Base-by-base conservation (phyloP, 2,329 filamentous ascomycete species). In the Byssochlamys sp. region DNA sequence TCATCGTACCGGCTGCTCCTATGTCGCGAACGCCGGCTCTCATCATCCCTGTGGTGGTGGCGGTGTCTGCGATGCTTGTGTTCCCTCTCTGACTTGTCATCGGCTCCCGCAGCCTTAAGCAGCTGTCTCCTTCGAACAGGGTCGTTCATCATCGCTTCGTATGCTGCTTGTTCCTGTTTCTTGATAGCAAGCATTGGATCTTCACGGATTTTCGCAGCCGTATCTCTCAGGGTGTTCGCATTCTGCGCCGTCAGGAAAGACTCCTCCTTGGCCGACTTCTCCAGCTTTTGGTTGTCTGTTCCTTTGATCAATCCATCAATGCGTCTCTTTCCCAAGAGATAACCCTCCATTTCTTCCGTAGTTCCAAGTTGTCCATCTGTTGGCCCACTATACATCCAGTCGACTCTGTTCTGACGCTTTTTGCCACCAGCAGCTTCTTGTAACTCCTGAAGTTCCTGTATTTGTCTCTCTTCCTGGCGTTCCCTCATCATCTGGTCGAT, bases 311-410 rank as follows among this genome's bases (percentile, higher is more conserved):
- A 80, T 11, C 86, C 85, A 77, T 97, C 92, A 70, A 99, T 92
- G 58, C 91, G 83, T 58, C 94, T 82, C 78, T 96, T 97, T 55
- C 94, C 94, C 12, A 99, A 80, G 1, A 99, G 76, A 71, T 95
- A 99, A 3, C 89, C 90, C 69, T 99, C 94, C 76, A 90, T 91
- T 75, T 97, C 94, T 72, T 96, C 92, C 0, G 76, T 84, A 45
- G 84, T 89, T 86, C 35, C 90, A 89, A 57, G 80, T 81, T 54
- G 87, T 24, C 58, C 88, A 57, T 77, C 81, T 49, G 88, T 88
- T 6, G 94, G 91, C 1, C 92, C 92, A 65, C 88, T 85, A 75
- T 99, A 99, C 90, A 99, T 96, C 90, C 94, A 99, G 67, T 97
- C 94, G 27, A 99, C 92, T 35, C 91, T 85, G 66, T 92, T 87